Evolutionary conservation across 495 filamentous ascomycete species (phyloP).

Genomic region (Poronia punctata): DNA sequence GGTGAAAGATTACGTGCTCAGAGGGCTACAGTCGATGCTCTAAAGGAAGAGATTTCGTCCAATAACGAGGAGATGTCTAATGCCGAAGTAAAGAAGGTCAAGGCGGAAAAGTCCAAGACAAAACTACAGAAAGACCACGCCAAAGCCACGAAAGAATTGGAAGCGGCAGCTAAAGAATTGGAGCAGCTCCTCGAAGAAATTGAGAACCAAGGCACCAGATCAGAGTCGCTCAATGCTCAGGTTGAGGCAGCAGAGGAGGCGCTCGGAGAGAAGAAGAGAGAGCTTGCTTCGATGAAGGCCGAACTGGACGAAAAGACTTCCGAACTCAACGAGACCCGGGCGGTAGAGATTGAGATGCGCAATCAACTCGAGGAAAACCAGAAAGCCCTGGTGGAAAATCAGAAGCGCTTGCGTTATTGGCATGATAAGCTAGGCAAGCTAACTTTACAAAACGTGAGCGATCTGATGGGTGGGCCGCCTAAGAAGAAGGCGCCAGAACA

Average conservation of each 20-base stretch:
- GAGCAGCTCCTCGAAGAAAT: conserved; percentile 71
- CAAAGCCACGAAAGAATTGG: conserved; percentile 70
- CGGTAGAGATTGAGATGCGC: conserved; percentile 93
- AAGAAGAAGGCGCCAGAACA: conserved; percentile 16
- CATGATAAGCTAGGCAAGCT: conserved; percentile 80
- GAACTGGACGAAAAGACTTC: conserved; percentile 82
- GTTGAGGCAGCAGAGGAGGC: conserved; percentile 84
- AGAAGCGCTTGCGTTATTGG: conserved; percentile 79
- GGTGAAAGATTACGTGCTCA: conserved; percentile 86
- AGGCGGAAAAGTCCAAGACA: conserved; percentile 82
- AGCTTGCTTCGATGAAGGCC: conserved; percentile 68
- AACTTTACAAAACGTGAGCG: conserved; percentile 67
- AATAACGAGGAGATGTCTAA: conserved; percentile 74
- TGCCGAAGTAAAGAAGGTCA: conserved; percentile 76
- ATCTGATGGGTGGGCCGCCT: conserved; percentile 48
- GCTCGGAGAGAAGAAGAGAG: conserved; percentile 70
- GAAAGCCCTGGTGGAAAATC: conserved; percentile 78
- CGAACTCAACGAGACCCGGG: conserved; percentile 83
- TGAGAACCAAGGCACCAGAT: conserved; percentile 64
- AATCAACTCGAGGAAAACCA: conserved; percentile 96
- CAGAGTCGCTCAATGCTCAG: conserved; percentile 60
- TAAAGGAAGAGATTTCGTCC: conserved; percentile 78
- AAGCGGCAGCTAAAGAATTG: conserved; percentile 59
- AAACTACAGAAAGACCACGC: conserved; percentile 79
- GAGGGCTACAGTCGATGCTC: conserved; percentile 86